A percentile compares a stretch with the other conserved stretches of the same genome.
Conservation (phyloP, 768 basidiomycete species). For the Russula vinacea region DNA sequence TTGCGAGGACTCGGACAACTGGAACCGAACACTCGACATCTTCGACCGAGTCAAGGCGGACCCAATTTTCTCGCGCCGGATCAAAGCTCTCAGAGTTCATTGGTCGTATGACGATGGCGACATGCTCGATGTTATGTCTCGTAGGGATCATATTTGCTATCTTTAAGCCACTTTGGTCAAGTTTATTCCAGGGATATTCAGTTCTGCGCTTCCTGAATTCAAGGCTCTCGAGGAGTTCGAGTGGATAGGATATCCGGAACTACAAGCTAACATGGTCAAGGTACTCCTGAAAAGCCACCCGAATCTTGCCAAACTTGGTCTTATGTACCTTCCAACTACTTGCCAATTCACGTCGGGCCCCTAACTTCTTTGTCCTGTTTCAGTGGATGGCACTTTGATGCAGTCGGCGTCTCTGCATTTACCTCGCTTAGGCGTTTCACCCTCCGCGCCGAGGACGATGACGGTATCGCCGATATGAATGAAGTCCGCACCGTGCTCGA, state of each 20-base stretch:
- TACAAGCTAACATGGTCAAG: slow-evolving; percentile 64
- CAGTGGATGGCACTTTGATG: slow-evolving; percentile 73
- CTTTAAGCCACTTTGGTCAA: slow-evolving; percentile 54
- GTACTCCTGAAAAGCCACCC: slow-evolving; percentile 53
- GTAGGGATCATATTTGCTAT: slow-evolving; percentile 54
- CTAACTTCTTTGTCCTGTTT: background rate
- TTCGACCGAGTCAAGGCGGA: slow-evolving; percentile 65
- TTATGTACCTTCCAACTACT: slow-evolving; percentile 44
- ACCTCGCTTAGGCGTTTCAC: slow-evolving; percentile 60
- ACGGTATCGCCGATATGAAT: slow-evolving; percentile 67
- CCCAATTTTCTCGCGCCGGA: slow-evolving; percentile 54
- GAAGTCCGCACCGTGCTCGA: slow-evolving; percentile 64
- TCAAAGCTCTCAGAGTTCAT: slow-evolving; percentile 59
- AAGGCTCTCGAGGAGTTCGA: slow-evolving; percentile 60
- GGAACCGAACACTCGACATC: slow-evolving; percentile 61
- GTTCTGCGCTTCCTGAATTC: slow-evolving; percentile 60
- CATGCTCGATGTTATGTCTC: slow-evolving; percentile 58
- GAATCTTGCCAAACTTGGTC: slow-evolving; percentile 52
- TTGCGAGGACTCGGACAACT: slow-evolving; percentile 58
- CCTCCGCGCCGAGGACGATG: slow-evolving; percentile 66
- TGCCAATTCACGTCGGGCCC: background rate
- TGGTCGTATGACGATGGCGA: slow-evolving; percentile 71
- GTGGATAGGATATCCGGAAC: slow-evolving; percentile 75
- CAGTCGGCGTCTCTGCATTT: slow-evolving; percentile 64
- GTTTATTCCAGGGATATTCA: slow-evolving; percentile 53